phyloP scores from a whole-genome alignment of 768 basidiomycete species.

The Tricholoma bakamatsutake region DNA sequence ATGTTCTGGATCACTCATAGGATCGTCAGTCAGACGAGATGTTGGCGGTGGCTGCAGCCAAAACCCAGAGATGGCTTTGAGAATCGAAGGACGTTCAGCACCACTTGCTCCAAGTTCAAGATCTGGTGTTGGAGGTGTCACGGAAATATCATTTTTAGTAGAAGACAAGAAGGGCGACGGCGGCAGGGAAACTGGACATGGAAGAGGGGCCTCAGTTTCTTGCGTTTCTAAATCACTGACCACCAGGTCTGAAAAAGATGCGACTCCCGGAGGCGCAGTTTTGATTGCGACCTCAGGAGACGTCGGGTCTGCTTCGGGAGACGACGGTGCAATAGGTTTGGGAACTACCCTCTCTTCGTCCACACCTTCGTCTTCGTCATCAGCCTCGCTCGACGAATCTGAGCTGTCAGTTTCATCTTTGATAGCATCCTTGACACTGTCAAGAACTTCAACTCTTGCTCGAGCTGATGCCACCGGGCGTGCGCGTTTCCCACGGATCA shows the following conservation, averaged over 20 bases:
- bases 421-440: constrained; percentile 88
- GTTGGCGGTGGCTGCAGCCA: constrained; percentile 59
- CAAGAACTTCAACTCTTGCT: constrained; percentile 83
- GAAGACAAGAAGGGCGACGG: constrained; percentile 53
- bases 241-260: constrained; percentile 9
- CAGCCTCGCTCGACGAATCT: constrained; percentile 55
- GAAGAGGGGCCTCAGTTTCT: constrained; percentile 16
- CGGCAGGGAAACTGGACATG: constrained; percentile 37
- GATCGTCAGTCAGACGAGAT: constrained; percentile 62
- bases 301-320: constrained; percentile 21
- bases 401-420: constrained; percentile 74
- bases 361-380: constrained; percentile 48
- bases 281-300: constrained; percentile 20
- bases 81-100: constrained; percentile 64
- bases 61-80: constrained; percentile 79
- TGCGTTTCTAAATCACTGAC: constrained; percentile 9
- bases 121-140: constrained; percentile 47
- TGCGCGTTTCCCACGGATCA: constrained; percentile 80
- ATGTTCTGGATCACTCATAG: constrained; percentile 78
- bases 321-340: constrained; percentile 20
- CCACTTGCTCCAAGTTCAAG: constrained; percentile 43
- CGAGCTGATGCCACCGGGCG: constrained; percentile 87
- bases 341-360: constrained; percentile 33
- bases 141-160: constrained; percentile 28
- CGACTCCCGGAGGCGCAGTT: constrained; percentile 18